Evolutionary conservation across 139 green algal genomes (phyloP), one percentile per base, ranked within the genome.

Genomic region (Coelastrella sp.): DNA sequence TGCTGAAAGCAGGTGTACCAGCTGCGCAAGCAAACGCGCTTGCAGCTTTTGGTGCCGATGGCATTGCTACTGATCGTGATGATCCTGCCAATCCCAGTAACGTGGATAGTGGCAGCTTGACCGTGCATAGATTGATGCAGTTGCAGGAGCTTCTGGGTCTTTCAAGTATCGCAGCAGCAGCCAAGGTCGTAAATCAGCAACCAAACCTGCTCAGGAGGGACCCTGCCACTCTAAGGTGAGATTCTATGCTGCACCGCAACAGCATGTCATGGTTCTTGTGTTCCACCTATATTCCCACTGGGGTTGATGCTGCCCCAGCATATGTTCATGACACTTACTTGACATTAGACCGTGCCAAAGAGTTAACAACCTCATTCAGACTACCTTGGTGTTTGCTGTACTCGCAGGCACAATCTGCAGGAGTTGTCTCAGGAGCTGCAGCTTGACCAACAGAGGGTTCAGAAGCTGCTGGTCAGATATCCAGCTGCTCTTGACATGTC

Each of bases 61-160:
- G n/a, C n/a, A n/a, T n/a, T n/a, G n/a, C n/a, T n/a, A n/a, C n/a
- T n/a, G n/a, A n/a, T n/a, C n/a, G n/a, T 76, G 41, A 11, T 63
- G 41, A 25, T 25, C n/a, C 23, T 13, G 38, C 41, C 27, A 23
- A 21, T 41, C 1, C 2, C 27, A 62, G 41, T 21, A 62, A 41
- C 41, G 40, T 41, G 11, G 7, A 34, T 32, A 41, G 41, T 37
- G 5, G 41, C 41, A 5, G n/a, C 4, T 23, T 38, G 41, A 41
- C 62, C 32, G 21, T 79, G 41, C 11, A 30, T 13, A 48, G 71
- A 37, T 30, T 79, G 25, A 41, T 37, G n/a, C 25, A 62, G 71
- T 37, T 79, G 71, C 71, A 79, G 71, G 3, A 43, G n/a, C 5
- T 79, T 3, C 71, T 81, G 32, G 73, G 73, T n/a, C 73, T 81